Evolutionary conservation across 768 basidiomycete species (phyloP).

Genomic region (Lactarius hengduanensis): DNA sequence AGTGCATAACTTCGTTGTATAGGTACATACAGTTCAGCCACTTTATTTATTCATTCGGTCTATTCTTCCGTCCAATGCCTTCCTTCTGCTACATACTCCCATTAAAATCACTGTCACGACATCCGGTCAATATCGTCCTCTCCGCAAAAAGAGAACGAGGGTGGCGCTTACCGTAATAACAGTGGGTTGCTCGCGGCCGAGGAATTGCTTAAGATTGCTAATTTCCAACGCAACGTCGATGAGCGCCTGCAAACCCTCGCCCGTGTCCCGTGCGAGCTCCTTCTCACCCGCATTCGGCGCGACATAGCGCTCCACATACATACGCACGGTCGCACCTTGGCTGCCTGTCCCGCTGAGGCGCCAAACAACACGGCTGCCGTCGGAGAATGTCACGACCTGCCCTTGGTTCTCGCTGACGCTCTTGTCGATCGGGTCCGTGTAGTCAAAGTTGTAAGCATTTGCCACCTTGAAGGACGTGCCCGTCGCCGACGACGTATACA

Average conservation of each 20-base stretch:
- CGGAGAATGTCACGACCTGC: slow-evolving; percentile 85
- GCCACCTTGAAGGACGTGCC: slow-evolving; percentile 73
- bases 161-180: slow-evolving; percentile 68
- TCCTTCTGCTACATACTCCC: neutral
- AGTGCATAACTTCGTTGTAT: neutral
- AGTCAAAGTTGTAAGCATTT: slow-evolving; percentile 83
- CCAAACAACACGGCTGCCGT: slow-evolving; percentile 94
- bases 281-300: slow-evolving; percentile 63
- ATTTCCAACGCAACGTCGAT: slow-evolving; percentile 93
- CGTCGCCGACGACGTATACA: slow-evolving; percentile 65
- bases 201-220: slow-evolving; percentile 80
- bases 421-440: slow-evolving; percentile 97
- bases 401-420: slow-evolving; percentile 95
- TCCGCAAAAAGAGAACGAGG: neutral
- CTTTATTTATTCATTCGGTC: neutral
- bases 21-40: neutral
- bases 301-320: slow-evolving; percentile 95
- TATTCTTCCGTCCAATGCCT: neutral
- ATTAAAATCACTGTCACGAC: slow-evolving; percentile 3
- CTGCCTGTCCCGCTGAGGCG: slow-evolving; percentile 95
- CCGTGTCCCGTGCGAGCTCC: slow-evolving; percentile 72
- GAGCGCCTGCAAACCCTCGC: slow-evolving; percentile 88
- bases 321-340: slow-evolving; percentile 91
- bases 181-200: slow-evolving; percentile 87
- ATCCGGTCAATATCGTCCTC: neutral